Percentiles rank a stretch among this genome's conserved stretches.
Evolutionary conservation across 805 yeast genomes (phyloP).

Genomic region (Diddensiella santjacobensis): DNA sequence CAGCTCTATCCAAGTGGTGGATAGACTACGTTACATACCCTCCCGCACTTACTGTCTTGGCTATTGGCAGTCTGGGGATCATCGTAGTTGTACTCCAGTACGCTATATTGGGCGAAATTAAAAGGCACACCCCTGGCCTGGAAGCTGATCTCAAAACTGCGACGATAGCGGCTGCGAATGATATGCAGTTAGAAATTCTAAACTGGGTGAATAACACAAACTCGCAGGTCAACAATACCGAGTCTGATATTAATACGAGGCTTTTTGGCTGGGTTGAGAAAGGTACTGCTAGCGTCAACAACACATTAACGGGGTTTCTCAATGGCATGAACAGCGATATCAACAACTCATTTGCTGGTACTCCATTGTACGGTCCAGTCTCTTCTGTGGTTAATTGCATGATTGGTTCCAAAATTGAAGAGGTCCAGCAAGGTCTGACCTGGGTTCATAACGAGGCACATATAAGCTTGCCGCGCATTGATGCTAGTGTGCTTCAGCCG

Average conservation of each 20-base stretch:
- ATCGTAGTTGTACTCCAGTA: slow-evolving; percentile 52
- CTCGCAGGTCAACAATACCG: slow-evolving; percentile 45
- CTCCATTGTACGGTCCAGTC: slow-evolving; percentile 62
- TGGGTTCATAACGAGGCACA: slow-evolving; percentile 72
- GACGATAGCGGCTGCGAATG: slow-evolving; percentile 15
- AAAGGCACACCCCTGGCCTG: slow-evolving; percentile 19
- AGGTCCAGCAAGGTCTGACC: slow-evolving; percentile 64
- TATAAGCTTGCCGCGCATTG: slow-evolving; percentile 53
- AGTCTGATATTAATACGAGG: slow-evolving; percentile 54
- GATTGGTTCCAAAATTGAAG: slow-evolving; percentile 65
- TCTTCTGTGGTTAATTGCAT: slow-evolving; percentile 72
- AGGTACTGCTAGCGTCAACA: slow-evolving; percentile 55
- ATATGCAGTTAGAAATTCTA: slow-evolving; percentile 15
- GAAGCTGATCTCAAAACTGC: slow-evolving; percentile 16
- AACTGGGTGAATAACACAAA: slow-evolving; percentile 60
- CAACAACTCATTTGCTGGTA: slow-evolving; percentile 57
- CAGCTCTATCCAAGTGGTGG: slow-evolving; percentile 40
- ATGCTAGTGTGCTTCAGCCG: slow-evolving; percentile 22
- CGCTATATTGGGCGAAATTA: slow-evolving; percentile 38
- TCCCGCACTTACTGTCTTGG: slow-evolving; percentile 47
- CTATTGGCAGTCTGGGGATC: slow-evolving; percentile 57
- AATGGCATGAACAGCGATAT: slow-evolving; percentile 56
- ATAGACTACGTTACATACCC: slow-evolving; percentile 50
- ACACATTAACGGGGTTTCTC: slow-evolving; percentile 56
- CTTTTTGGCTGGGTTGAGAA: slow-evolving; percentile 62